These are phyloP conservation scores for Dactylellina leptospora DNA, from an alignment of 2,329 filamentous ascomycete genomes.

Conservation along the genomic window DNA sequence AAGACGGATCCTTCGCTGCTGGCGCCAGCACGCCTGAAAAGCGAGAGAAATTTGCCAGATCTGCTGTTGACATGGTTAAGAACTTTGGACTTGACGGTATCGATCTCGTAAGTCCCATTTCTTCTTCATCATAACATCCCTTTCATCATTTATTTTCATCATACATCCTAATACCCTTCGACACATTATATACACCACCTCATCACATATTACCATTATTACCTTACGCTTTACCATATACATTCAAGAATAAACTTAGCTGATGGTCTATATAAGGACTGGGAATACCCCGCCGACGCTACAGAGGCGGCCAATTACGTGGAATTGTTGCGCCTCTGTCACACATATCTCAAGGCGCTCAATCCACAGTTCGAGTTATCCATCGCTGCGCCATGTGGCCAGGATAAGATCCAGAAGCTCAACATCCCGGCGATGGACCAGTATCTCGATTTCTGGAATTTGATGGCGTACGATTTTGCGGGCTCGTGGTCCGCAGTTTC, in stretches of 20 bases:
- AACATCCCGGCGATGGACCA: constrained; percentile 72
- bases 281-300: constrained; percentile 57
- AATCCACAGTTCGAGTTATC: constrained; percentile 65
- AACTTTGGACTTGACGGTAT: constrained; percentile 80
- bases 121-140: background rate
- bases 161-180: no score
- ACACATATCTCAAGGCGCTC: constrained; percentile 67
- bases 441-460: constrained; percentile 77
- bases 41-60: constrained; percentile 73
- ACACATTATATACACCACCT: no score
- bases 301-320: constrained; percentile 70
- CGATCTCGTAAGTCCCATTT: constrained; percentile 63
- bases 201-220: no score
- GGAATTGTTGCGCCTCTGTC: constrained; percentile 68
- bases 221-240: no score
- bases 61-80: constrained; percentile 78
- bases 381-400: constrained; percentile 62
- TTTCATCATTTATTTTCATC: no score
- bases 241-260: no score
- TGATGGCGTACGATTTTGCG: constrained; percentile 89
- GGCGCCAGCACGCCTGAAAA: constrained; percentile 71
- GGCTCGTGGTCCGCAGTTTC: constrained; percentile 79
- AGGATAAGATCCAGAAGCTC: constrained; percentile 69
- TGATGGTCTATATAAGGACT: no score
- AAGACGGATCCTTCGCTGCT: constrained; percentile 69